phyloP scores from a whole-genome alignment of 2,329 filamentous ascomycete genomes.

The Pyrenochaeta sp. region DNA sequence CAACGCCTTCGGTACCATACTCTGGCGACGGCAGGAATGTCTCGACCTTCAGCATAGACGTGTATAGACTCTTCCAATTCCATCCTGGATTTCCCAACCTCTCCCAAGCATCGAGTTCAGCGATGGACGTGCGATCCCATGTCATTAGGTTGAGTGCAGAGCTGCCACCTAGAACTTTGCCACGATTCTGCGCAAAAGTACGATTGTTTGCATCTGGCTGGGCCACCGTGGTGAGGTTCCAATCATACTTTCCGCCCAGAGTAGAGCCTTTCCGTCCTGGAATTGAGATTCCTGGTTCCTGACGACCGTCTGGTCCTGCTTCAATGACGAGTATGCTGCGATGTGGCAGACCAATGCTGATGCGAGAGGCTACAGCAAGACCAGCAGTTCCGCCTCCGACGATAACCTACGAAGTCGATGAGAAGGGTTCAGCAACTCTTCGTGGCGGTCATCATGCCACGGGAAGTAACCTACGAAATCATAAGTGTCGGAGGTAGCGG shows the following conservation, averaged over 20 bases:
- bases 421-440: neutral
- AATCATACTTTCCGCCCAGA: conserved; percentile 37
- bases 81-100: conserved; percentile 41
- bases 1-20: conserved; percentile 41
- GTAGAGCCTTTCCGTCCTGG: conserved; percentile 40
- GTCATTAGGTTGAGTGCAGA: conserved; percentile 55
- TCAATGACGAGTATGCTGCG: conserved; percentile 35
- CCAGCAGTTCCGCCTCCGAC: conserved; percentile 40
- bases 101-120: conserved; percentile 46
- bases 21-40: conserved; percentile 36
- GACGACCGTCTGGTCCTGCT: conserved; percentile 38
- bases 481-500: conserved; percentile 4
- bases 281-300: conserved; percentile 37
- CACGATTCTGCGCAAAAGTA: conserved; percentile 54
- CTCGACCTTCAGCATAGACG: conserved; percentile 45
- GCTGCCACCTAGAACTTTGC: conserved; percentile 59
- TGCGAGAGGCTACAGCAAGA: conserved; percentile 39
- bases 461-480: conserved; percentile 15
- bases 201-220: conserved; percentile 54
- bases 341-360: conserved; percentile 43
- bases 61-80: conserved; percentile 43
- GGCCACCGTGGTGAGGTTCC: conserved; percentile 57
- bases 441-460: neutral
- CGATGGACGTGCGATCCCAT: conserved; percentile 40
- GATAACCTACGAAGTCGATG: conserved; percentile 17